These are phyloP conservation scores for Middelhovenomyces tepae DNA, from an alignment of 805 yeast species.

Conservation along the genomic window DNA sequence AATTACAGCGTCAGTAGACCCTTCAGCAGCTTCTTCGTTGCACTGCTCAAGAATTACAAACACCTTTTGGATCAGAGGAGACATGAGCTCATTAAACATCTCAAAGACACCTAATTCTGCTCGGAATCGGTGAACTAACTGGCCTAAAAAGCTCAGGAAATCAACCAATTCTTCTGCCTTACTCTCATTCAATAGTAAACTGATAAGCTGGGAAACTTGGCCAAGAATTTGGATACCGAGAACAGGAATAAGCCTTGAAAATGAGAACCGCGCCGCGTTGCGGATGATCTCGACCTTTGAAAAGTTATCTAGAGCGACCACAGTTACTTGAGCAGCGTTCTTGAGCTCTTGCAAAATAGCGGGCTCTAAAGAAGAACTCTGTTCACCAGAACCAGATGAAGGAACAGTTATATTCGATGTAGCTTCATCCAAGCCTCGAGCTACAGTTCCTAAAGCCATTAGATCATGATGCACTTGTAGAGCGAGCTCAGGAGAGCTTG, in stretches of 20 bases:
- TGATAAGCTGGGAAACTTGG: conserved; percentile 61
- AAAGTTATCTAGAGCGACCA: conserved; percentile 74
- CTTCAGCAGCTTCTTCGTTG: conserved; percentile 33
- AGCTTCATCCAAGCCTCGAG: conserved; percentile 67
- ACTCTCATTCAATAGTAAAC: conserved; percentile 52
- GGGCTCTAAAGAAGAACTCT: conserved; percentile 1
- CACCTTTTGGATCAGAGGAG: conserved; percentile 65
- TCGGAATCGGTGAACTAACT: conserved; percentile 71
- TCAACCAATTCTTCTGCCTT: conserved; percentile 65
- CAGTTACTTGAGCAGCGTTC: conserved; percentile 70
- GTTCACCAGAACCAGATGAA: too few species aligned
- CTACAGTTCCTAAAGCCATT: conserved; percentile 83
- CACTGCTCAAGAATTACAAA: conserved; percentile 40
- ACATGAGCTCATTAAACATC: conserved; percentile 59
- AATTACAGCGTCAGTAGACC: conserved; percentile 51
- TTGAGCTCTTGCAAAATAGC: conserved; percentile 44
- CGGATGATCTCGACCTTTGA: conserved; percentile 59
- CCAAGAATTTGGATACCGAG: conserved; percentile 44
- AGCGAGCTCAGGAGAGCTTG: conserved; percentile 27
- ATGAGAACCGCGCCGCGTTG: conserved; percentile 78
- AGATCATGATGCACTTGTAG: conserved; percentile 79
- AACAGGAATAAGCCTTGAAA: conserved; percentile 77
- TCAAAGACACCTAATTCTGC: conserved; percentile 60
- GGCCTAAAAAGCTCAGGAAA: conserved; percentile 78
- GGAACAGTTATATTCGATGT: conserved; percentile 5